These are phyloP conservation scores for Tolypocladium tropicale DNA, from an alignment of 2,329 filamentous ascomycete species.

Conservation along the genomic window DNA sequence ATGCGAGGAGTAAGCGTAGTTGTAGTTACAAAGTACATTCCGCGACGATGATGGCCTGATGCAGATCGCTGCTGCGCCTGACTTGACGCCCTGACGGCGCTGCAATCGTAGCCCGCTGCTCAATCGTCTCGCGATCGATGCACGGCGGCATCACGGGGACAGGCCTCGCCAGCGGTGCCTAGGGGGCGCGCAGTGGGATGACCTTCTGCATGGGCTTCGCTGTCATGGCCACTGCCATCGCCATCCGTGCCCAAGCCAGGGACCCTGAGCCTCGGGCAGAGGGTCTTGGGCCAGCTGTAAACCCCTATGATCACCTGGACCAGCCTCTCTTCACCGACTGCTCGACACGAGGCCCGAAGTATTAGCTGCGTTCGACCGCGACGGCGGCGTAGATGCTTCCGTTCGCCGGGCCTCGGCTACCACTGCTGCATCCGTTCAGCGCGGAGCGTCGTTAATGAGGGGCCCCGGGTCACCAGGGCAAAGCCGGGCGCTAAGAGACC, in stretches of 20 bases:
- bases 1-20: background rate
- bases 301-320: slow-evolving; percentile 3
- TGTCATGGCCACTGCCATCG: background rate
- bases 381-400: background rate
- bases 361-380: background rate
- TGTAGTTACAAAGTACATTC: too few species aligned
- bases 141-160: background rate
- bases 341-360: slow-evolving; percentile 1
- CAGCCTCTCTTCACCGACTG: background rate
- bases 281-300: background rate
- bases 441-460: background rate
- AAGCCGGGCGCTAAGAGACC: background rate
- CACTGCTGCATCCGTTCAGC: background rate
- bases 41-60: background rate
- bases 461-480: background rate
- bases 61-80: background rate
- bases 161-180: background rate
- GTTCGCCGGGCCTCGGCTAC: background rate
- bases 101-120: background rate
- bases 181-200: background rate
- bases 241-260: slow-evolving; percentile 1
- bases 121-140: background rate
- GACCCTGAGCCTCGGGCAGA: slow-evolving; percentile 5
- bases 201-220: background rate
- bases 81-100: background rate